These are phyloP conservation scores for Eimeria zaria DNA, from an alignment of 169 alveolate species.

Conservation along the genomic window DNA sequence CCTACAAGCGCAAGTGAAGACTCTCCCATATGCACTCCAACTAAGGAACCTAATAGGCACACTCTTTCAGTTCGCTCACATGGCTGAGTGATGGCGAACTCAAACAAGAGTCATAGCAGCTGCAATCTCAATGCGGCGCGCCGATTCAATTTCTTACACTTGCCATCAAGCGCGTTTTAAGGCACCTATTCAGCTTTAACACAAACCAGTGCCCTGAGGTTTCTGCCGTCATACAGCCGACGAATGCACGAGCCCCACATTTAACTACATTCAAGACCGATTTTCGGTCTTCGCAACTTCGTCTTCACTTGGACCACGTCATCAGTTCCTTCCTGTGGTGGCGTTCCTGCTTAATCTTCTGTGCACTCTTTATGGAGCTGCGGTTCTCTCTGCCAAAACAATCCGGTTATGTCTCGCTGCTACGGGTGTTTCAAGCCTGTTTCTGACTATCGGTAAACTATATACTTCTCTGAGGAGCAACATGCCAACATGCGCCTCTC, in stretches of 20 bases:
- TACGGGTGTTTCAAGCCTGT: neutral
- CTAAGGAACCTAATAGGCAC: neutral
- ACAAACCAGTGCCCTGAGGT: neutral
- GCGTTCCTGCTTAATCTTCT: neutral
- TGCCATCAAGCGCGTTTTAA: neutral
- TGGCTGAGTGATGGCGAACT: neutral
- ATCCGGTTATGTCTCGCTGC: neutral
- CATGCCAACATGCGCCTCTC: neutral
- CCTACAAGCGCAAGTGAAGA: neutral
- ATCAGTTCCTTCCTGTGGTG: neutral
- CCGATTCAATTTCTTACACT: neutral
- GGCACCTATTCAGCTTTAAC: neutral
- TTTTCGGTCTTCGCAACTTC: neutral
- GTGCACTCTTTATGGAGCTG: neutral
- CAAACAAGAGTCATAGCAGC: neutral
- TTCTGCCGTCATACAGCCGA: neutral
- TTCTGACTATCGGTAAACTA: neutral
- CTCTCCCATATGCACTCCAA: neutral
- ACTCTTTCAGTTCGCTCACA: neutral
- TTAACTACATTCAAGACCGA: neutral
- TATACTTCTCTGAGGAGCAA: neutral
- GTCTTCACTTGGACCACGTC: neutral
- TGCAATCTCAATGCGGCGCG: neutral
- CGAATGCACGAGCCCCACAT: neutral
- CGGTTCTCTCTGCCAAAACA: neutral